Conservation (phyloP, 306 rosid genomes). For the Prunus mume region DNA sequence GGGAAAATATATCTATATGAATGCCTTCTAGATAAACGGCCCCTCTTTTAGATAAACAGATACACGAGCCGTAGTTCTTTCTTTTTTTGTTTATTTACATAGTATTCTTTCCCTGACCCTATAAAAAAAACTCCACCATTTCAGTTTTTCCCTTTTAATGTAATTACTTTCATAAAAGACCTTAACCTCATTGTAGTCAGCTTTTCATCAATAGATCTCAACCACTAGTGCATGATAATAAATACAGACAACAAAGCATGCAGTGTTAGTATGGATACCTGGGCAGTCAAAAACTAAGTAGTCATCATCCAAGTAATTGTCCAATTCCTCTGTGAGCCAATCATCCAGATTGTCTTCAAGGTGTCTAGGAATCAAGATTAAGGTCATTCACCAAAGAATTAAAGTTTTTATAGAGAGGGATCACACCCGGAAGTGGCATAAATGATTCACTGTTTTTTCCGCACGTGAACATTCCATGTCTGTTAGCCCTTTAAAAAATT, state of each 20-base stretch:
- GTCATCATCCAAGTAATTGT: constrained; percentile 85
- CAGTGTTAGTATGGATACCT: constrained; percentile 40
- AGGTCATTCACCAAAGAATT: constrained; percentile 33
- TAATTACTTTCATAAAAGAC: neutral
- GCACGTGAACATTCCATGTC: neutral
- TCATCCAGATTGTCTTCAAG: constrained; percentile 86
- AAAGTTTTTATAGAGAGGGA: neutral
- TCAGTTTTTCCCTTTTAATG: neutral
- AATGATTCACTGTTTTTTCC: neutral
- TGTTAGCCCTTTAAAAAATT: neutral
- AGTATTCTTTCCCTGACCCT: no score
- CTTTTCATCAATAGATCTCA: neutral
- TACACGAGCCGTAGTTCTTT: no score
- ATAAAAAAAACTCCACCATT: no score
- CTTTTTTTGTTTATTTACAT: no score
- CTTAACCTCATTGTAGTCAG: neutral
- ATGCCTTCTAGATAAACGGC: no score
- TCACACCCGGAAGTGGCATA: neutral
- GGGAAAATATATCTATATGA: no score
- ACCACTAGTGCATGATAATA: neutral
- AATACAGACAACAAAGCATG: neutral
- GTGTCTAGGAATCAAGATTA: constrained; percentile 54
- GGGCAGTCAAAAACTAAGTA: constrained; percentile 93
- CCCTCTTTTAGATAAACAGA: no score
- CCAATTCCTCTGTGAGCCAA: constrained; percentile 77